phyloP scores from a whole-genome alignment of 768 basidiomycete species.

The Pleurotus sapidus region DNA sequence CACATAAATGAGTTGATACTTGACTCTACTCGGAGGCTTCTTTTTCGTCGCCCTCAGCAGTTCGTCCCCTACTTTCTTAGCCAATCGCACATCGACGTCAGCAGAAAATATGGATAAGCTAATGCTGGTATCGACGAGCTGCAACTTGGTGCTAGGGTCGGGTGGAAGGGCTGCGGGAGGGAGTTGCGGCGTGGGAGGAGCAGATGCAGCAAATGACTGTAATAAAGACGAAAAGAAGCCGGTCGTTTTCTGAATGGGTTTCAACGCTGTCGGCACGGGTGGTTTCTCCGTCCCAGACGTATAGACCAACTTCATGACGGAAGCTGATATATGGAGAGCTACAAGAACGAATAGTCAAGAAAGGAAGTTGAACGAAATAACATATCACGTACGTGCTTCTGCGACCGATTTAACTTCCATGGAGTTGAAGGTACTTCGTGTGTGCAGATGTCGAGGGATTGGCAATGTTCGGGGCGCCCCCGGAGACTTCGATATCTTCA shows the following conservation, averaged over 20 bases:
- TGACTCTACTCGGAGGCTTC: constrained; percentile 74
- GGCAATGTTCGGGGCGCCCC: constrained; percentile 48
- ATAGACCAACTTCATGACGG: constrained; percentile 81
- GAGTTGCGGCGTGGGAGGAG: constrained; percentile 33
- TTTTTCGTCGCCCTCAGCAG: constrained; percentile 93
- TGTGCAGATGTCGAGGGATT: constrained; percentile 55
- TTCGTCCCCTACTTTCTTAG: constrained; percentile 67
- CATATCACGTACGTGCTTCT: constrained; percentile 48
- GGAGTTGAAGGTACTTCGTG: constrained; percentile 50
- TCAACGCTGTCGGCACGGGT: constrained; percentile 26
- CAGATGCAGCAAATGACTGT: constrained; percentile 28
- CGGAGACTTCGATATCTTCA: constrained; percentile 59
- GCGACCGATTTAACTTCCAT: constrained; percentile 72
- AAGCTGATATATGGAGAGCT: constrained; percentile 79
- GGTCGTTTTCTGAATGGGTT: constrained; percentile 28
- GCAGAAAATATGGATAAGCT: constrained; percentile 65
- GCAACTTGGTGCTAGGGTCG: constrained; percentile 33
- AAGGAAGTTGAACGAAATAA: background rate
- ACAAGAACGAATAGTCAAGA: constrained; percentile 1
- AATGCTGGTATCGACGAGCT: constrained; percentile 51
- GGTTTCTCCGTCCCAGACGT: constrained; percentile 61
- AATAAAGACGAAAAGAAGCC: constrained; percentile 53
- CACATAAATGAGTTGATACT: constrained; percentile 84
- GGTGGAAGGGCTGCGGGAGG: constrained; percentile 29
- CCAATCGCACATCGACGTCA: constrained; percentile 59